Evolutionary conservation across 495 filamentous ascomycete genomes (phyloP), one percentile per base, ranked within the genome.

Genomic region (Neurospora sp.): DNA sequence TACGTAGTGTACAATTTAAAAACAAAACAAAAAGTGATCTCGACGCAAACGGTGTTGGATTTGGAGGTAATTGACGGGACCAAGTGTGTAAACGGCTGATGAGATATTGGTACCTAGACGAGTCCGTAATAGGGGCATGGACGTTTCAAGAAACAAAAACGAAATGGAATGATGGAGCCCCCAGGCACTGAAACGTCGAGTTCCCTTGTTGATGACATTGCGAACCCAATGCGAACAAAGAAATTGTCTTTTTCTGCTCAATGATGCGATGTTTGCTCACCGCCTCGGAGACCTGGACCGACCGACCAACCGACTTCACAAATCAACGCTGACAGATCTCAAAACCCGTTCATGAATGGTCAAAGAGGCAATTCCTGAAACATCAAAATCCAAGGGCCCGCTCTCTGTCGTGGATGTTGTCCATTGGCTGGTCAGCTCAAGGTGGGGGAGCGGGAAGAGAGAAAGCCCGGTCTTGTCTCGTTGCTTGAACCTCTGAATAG

Each of bases 321-420:
- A 31, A 31, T 31, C 27, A 31, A 31, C 27, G 27, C 27, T 31
- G 2, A 31, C 27, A 31, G 27, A 31, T 31, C 27, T 31, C 27
- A 31, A 3, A 31, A 31, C 27, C 27, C 27, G 27, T 31, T 31
- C 27, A 31, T 31, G 27, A 31, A 31, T 31, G 27, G 27, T 31
- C 27, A 31, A 31, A 31, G 27, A 35, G 59, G 70, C 61, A 40
- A 65, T 65, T 74, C 71, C 73, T 74, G 73, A 74, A 74, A 74
- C 73, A 70, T 48, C 48, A 39, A 71, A 71, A 65, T 35, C 27
- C 27, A 65, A 35, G 53, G 38, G 71, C 38, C 71, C 59, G 53
- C 59, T 40, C 71, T 65, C n/a, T 69, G 40, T 74, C 73, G 73
- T 74, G 73, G 70, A 40, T 65, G 70, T 22, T 44, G 48, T 39